Evolutionary conservation across 176 grass and related monocot genomes (phyloP).

Genomic region (Phyllostachys edulis): DNA sequence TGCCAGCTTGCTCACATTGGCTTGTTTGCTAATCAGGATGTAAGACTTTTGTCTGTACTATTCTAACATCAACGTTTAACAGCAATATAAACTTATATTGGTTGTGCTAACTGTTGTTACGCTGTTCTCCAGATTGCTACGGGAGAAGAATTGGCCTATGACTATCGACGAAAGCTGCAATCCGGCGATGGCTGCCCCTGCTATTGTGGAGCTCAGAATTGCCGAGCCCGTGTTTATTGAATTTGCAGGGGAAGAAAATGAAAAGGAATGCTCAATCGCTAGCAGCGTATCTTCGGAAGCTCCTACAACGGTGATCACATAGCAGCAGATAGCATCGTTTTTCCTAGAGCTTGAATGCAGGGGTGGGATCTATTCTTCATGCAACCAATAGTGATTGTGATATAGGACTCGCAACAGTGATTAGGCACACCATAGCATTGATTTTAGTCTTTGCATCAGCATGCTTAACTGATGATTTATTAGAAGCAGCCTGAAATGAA

Average conservation of each 20-base stretch:
- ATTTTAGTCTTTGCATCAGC: conserved; percentile 38
- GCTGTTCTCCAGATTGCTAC: conserved; percentile 59
- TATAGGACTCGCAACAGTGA: conserved; percentile 48
- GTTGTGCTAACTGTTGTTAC: conserved; percentile 10
- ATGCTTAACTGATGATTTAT: conserved; percentile 44
- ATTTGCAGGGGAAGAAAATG: conserved; percentile 23
- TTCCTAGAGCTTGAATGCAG: conserved; percentile 29
- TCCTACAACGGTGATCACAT: conserved; percentile 9
- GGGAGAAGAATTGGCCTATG: conserved; percentile 79
- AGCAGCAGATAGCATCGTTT: conserved; percentile 14
- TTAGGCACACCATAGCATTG: conserved; percentile 47
- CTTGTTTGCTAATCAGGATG: conserved; percentile 84
- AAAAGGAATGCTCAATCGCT: conserved; percentile 15
- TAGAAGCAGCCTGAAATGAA: conserved; percentile 38
- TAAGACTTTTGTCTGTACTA: conserved; percentile 33
- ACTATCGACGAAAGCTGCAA: conserved; percentile 64
- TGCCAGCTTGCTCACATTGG: conserved; percentile 80
- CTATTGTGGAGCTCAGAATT: conserved; percentile 67
- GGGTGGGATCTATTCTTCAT: conserved; percentile 39
- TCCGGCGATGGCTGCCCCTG: conserved; percentile 56
- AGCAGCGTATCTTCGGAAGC: too few relatives aligned
- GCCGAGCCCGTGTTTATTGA: conserved; percentile 77
- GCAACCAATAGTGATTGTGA: conserved; percentile 35
- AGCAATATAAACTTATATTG: neutral
- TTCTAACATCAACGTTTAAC: neutral